These are phyloP conservation scores for Neonectria neomacrospora DNA, from an alignment of 2,329 filamentous ascomycete species.

Conservation along the genomic window DNA sequence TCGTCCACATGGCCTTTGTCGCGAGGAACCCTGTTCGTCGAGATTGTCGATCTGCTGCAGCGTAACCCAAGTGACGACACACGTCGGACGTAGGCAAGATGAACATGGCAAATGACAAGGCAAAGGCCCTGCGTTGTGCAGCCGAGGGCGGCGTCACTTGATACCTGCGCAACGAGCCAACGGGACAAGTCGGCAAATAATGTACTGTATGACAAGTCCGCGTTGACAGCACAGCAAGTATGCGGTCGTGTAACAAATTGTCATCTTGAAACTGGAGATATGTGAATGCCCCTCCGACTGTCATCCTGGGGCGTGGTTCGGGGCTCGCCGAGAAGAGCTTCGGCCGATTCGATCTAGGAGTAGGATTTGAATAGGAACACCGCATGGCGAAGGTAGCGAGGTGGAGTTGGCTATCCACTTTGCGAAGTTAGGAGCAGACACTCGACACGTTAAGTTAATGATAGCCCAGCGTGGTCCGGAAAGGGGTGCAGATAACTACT, in stretches of 20 bases:
- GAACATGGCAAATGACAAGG: slow-evolving; percentile 1
- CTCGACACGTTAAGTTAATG: too few species aligned
- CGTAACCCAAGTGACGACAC: slow-evolving; percentile 10
- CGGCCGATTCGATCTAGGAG: slow-evolving; percentile 14
- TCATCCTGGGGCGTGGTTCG: neutral
- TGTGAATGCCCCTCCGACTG: neutral
- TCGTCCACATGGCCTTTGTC: slow-evolving; percentile 17
- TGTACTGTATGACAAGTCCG: neutral
- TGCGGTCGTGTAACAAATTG: neutral
- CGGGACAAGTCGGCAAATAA: neutral
- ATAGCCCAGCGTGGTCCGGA: too few species aligned
- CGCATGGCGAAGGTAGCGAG: neutral
- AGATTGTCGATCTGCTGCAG: slow-evolving; percentile 22
- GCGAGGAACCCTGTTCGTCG: neutral
- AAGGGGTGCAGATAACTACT: neutral
- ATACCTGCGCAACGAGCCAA: neutral
- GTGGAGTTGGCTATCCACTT: slow-evolving; percentile 14
- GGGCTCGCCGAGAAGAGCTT: slow-evolving; percentile 4
- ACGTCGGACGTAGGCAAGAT: neutral
- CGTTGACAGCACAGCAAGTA: neutral
- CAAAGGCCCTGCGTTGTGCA: slow-evolving; percentile 13
- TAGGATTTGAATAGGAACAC: slow-evolving; percentile 8
- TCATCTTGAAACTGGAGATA: neutral
- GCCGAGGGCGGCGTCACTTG: slow-evolving; percentile 9
- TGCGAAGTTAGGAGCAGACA: neutral